Base-by-base conservation (phyloP, 2,329 filamentous ascomycete species). In the Monilinia fructigena region DNA sequence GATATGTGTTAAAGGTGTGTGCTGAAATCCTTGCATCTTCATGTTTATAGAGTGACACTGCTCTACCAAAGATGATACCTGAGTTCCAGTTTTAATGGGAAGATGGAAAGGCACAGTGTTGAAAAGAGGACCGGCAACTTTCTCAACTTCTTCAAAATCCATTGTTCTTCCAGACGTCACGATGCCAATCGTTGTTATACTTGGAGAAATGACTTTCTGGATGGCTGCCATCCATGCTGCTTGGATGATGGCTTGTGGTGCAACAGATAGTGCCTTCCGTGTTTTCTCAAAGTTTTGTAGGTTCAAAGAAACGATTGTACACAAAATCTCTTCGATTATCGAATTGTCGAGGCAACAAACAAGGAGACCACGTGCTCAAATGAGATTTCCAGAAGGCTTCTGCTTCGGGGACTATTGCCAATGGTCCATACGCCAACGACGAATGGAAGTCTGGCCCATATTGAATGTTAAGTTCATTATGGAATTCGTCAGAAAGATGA, bases 41-140 rank as follows among this genome's bases (percentile, higher is more conserved):
- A 86, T 83, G 74, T 91, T 92, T 74, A 89, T 92, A 0, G 85
- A 78, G 72, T 97, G 92, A 68, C 90, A 91, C 61, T 80, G 78
- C 20, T 78, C 80, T 28, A 92, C 80, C 1, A 92, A 76, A 0
- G 84, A 81, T 0, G 78, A 75, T 86, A 89, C 92, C 0, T 82
- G 86, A 5, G 82, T 79, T 0, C 77, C 73, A 0, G 76, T 69
- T 8, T 77, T 68, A 18, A 83, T 70, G 7, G 79, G 74, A 45
- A 87, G 77, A 65, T 85, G 82, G 74, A 90, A 92, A 0, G 93
- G 92, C 1, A 97, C 80, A 0, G 93, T 97, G 75, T 97, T 97
- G 82, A 97, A 96, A 26, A 97, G 79, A 0, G 94, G 93, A 0
- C 93, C 94, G 53, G 95, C 84, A 0, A 91, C 85, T 28, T 81